Evolutionary conservation across 2,329 filamentous ascomycete genomes (phyloP).

Genomic region (Endocalyx cinctus): DNA sequence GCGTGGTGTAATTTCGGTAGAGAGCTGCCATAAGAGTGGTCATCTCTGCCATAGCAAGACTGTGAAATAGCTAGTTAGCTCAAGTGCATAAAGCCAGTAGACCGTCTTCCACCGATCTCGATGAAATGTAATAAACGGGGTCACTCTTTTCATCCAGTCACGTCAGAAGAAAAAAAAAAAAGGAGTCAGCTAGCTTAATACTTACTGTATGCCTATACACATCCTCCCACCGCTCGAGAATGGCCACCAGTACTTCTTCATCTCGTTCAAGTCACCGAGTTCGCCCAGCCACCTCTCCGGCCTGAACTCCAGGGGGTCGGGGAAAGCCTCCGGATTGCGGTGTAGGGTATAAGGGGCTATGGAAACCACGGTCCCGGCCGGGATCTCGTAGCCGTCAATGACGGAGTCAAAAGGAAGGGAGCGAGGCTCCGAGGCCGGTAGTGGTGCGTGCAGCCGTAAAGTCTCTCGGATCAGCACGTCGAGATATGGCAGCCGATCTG

Average conservation of each 20-base stretch:
- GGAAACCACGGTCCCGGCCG: constrained; percentile 16
- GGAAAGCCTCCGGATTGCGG: constrained; percentile 18
- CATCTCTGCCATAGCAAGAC: constrained; percentile 47
- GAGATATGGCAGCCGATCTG: constrained; percentile 37
- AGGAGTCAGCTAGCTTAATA: neutral
- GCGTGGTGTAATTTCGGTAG: constrained; percentile 38
- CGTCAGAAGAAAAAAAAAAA: neutral
- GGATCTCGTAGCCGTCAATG: constrained; percentile 18
- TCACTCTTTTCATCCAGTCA: neutral
- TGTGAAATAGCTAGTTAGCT: too few species aligned
- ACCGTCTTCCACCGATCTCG: too few species aligned
- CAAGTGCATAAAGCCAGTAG: too few species aligned
- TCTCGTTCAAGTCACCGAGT: constrained; percentile 9
- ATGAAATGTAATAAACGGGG: too few species aligned
- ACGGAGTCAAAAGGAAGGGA: constrained; percentile 28
- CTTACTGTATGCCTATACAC: constrained; percentile 17
- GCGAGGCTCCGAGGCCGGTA: constrained; percentile 47
- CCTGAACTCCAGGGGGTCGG: constrained; percentile 15
- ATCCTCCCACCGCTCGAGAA: constrained; percentile 15
- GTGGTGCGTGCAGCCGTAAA: constrained; percentile 42
- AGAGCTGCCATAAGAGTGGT: constrained; percentile 39
- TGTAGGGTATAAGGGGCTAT: constrained; percentile 22
- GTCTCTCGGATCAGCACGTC: constrained; percentile 48
- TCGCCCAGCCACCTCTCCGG: constrained; percentile 20
- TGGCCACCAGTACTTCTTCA: constrained; percentile 15